Conservation (phyloP, 116 monocot species). For the Cymodocea nodosa region DNA sequence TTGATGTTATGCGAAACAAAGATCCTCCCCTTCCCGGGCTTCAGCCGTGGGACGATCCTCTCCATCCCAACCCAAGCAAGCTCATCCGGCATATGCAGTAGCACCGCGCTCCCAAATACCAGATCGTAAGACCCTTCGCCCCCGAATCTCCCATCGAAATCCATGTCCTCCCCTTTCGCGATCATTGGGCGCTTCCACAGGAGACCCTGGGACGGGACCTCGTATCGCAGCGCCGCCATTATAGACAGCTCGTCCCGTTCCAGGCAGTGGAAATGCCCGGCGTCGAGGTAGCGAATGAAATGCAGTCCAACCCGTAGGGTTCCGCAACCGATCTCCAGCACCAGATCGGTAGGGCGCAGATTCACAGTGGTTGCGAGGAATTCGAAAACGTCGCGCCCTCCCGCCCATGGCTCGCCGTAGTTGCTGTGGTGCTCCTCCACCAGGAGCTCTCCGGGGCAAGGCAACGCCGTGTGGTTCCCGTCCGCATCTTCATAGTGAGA, state of each 20-base stretch:
- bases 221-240: constrained; percentile 67
- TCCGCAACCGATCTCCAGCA: constrained; percentile 83
- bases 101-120: constrained; percentile 81
- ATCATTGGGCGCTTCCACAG: constrained; percentile 66
- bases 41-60: constrained; percentile 44
- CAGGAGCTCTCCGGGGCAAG: constrained; percentile 60
- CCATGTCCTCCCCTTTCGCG: constrained; percentile 69
- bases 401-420: constrained; percentile 95
- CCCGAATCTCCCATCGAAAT: constrained; percentile 21
- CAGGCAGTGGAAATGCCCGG: constrained; percentile 49
- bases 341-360: constrained; percentile 45
- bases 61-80: constrained; percentile 69
- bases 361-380: constrained; percentile 47
- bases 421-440: constrained; percentile 96
- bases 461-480: constrained; percentile 47
- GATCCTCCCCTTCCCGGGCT: constrained; percentile 50
- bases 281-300: constrained; percentile 70
- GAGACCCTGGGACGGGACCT: constrained; percentile 70
- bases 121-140: constrained; percentile 48
- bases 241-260: constrained; percentile 78
- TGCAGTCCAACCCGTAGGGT: constrained; percentile 84
- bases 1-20: constrained; percentile 85
- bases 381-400: constrained; percentile 82
- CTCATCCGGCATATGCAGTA: constrained; percentile 75
- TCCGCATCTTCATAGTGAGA: constrained; percentile 56